Conservation (phyloP, 441 rosid genomes). For the Pelargonium fulgidum region DNA sequence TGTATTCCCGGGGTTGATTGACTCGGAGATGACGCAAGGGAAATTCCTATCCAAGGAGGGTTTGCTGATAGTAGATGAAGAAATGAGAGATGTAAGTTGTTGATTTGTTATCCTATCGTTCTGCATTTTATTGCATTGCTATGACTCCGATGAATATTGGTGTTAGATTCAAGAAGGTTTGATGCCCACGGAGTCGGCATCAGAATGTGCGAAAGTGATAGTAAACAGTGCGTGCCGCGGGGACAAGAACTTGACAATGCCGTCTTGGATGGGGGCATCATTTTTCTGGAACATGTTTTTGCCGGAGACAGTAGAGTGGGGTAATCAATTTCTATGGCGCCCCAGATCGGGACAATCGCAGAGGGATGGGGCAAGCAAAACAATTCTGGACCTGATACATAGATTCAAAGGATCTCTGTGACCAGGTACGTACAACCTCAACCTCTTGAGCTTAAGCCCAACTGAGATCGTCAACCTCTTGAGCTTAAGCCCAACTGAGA, state of each 20-base stretch:
- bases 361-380: constrained; percentile 8
- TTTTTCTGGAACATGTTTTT: constrained; percentile 43
- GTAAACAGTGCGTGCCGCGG: constrained; percentile 43
- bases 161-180: constrained; percentile 36
- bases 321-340: constrained; percentile 8
- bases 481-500: too few species aligned
- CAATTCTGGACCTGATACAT: not conserved
- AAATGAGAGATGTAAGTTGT: constrained; percentile 45
- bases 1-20: constrained; percentile 56
- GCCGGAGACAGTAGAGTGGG: constrained; percentile 42
- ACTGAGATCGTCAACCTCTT: not conserved
- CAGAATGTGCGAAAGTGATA: constrained; percentile 38
- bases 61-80: constrained; percentile 37
- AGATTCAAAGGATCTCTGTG: not conserved
- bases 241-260: constrained; percentile 37
- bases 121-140: not conserved
- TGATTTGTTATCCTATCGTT: not conserved
- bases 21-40: constrained; percentile 56
- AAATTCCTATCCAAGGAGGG: constrained; percentile 42
- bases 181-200: constrained; percentile 29
- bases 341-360: not conserved
- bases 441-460: not conserved
- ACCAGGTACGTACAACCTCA: not conserved
- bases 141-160: not conserved
- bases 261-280: constrained; percentile 38